A percentile compares a stretch with the other conserved stretches of the same genome.
Conservation (phyloP, 2,329 filamentous ascomycete species). For the Ophiostoma australiae region DNA sequence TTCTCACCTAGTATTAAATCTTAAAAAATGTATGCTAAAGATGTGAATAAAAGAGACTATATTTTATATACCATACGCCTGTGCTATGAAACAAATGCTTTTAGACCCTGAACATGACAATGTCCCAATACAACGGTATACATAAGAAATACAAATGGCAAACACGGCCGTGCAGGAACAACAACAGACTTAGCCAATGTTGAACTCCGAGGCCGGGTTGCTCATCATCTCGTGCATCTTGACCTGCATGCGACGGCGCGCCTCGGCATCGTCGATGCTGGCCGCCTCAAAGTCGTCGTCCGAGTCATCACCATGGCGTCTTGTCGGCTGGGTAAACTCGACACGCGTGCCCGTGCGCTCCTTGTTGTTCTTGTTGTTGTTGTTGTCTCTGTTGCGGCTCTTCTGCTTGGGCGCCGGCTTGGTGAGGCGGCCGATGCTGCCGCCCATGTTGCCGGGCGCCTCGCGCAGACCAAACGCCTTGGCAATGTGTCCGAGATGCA, state of each 20-base stretch:
- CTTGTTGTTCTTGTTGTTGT: constrained; percentile 19
- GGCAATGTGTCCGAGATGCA: constrained; percentile 88
- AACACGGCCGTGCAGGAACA: background rate
- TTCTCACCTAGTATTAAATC: too few relatives aligned
- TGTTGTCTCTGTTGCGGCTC: constrained; percentile 15
- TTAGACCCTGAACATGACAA: constrained; percentile 15
- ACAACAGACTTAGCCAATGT: constrained; percentile 26
- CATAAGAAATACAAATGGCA: background rate
- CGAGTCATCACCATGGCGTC: constrained; percentile 28
- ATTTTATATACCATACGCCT: constrained; percentile 11
- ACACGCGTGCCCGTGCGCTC: background rate
- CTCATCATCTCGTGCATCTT: constrained; percentile 31
- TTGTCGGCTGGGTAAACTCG: background rate
- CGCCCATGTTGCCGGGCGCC: constrained; percentile 75
- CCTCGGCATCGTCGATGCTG: constrained; percentile 50
- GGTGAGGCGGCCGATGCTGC: constrained; percentile 47
- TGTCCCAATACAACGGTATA: constrained; percentile 15
- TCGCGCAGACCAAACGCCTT: constrained; percentile 92
- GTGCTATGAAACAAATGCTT: constrained; percentile 18
- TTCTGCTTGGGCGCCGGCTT: constrained; percentile 35
- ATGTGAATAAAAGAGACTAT: background rate
- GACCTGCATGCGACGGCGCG: constrained; percentile 50
- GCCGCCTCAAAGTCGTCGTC: constrained; percentile 33
- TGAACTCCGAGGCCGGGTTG: constrained; percentile 29
- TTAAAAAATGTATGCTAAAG: background rate